Evolutionary conservation across 2,329 filamentous ascomycete genomes (phyloP), one percentile per base, ranked within the genome.

Genomic region (Aureobasidium sp.): DNA sequence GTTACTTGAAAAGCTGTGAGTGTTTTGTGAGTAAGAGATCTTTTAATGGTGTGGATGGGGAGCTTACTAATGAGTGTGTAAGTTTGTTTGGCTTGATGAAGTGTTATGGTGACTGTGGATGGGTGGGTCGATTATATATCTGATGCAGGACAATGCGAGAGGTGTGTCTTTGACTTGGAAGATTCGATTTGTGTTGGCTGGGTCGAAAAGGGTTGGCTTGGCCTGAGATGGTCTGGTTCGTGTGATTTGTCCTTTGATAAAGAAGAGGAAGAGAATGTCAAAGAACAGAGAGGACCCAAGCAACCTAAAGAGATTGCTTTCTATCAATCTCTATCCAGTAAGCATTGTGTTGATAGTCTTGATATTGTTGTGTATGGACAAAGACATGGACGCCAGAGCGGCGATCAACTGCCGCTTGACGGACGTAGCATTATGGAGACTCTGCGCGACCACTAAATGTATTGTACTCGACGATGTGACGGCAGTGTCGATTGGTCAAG

Each of bases 1-100:
- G 31, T 56, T 56, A 56, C 52, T 56, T 24, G n/a, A 19, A 33
- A 56, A 56, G 52, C 52, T 56, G 52, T 1, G 24, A 7, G 1
- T 39, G 5, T 22, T 14, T 15, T 33, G 39, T 54, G 14, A 54
- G 52, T 56, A 53, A 37, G 4, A 33, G 11, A 14, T 9, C 31
- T 37, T 37, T 40, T 7, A 15, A 19, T 29, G 35, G 49, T 39
- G 35, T 11, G 27, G 22, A 2, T 9, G 27, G 2, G n/a, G 11
- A 12, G 33, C 52, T 56, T 44, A 56, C 52, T 56, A 44, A 44
- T 44, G 39, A 56, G 52, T 44, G 52, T 56, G 24, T 40, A 42
- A 44, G 35, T 56, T 44, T 44, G 52, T 44, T 54, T 56, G 39
- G 29, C 27, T 33, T 56, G 52, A 44, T 19, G 22, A 33, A 14